Percentiles rank a stretch among this genome's conserved stretches.
Evolutionary conservation across 2,329 filamentous ascomycete species (phyloP).

Genomic region (Venturia nashicola): DNA sequence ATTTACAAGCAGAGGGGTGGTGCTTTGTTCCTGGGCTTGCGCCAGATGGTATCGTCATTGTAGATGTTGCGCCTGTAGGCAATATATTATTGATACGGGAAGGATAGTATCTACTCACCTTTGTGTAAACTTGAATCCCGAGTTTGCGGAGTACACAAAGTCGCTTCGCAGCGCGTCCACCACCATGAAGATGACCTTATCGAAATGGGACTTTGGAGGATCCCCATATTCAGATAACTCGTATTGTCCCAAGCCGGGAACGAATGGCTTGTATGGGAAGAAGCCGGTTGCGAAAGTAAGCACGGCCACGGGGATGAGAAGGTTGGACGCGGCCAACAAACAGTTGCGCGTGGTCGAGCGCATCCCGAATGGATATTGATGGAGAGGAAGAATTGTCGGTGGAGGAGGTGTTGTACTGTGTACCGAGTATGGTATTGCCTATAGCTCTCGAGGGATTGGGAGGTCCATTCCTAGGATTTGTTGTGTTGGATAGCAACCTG

Average conservation of each 20-base stretch:
- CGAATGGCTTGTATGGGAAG: slow-evolving; percentile 93
- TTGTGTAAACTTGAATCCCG: slow-evolving; percentile 81
- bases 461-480: not conserved
- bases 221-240: slow-evolving; percentile 40
- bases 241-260: slow-evolving; percentile 70
- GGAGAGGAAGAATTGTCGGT: not conserved
- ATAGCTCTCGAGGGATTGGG: not conserved
- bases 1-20: not conserved
- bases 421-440: no score
- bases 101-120: slow-evolving; percentile 40
- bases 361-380: not conserved
- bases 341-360: not conserved
- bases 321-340: slow-evolving; percentile 54
- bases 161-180: slow-evolving; percentile 91
- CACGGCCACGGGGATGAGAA: slow-evolving; percentile 60
- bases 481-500: no score
- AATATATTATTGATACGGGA: not conserved
- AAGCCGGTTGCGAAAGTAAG: slow-evolving; percentile 74
- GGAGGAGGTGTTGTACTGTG: not conserved
- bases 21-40: not conserved
- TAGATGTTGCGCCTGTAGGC: not conserved
- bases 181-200: slow-evolving; percentile 93
- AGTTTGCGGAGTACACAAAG: slow-evolving; percentile 74
- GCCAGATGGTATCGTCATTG: no score
- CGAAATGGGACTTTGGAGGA: slow-evolving; percentile 59